Evolutionary conservation across 371 early-diverging fungal species (phyloP), one percentile per base, ranked within the genome.

Genomic region (Rhizomucor pusillus): DNA sequence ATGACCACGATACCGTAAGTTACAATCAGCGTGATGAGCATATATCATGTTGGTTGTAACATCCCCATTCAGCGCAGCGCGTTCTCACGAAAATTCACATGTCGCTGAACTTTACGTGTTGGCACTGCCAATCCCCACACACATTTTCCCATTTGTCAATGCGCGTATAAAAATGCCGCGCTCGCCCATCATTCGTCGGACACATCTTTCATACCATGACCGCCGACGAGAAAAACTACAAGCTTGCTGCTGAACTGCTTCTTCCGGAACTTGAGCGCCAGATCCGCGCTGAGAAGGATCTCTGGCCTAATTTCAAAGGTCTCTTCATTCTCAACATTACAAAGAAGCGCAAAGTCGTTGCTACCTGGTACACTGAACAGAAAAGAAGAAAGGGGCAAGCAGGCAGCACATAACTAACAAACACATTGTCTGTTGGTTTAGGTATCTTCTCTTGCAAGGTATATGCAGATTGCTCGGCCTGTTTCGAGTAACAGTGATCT

Each of bases 191-290:
- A 10, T 16, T 16, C 33, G 47, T 34, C 24, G 9, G 34, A 16
- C 29, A 25, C 16, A n/a, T 47, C 29, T 25, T 4, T 9, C 14
- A 25, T 47, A 47, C 12, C 33, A 47, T 13, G 13, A 50, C 22
- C 22, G 40, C 2, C 37, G 23, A 6, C 24, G 48, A 5, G 16
- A 19, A 33, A 33, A 33, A 33, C 12, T 50, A 39, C 22, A 55
- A 55, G 25, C 59, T 64, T 19, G 52, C 54, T 5, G 55, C 69
- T 18, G 61, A 63, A 22, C 50, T 73, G 19, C 47, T 77, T 10
- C 40, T 77, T 16, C 77, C 77, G 25, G 77, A 77, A 50, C 59
- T 77, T n/a, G 65, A 73, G 24, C 71, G 74, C 9, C 77, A 77
- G 50, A 52, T 77, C 13, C 36, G 39, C 11, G 62, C 59, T 55